Conservation (phyloP, 192 early-diverging fungal species). For the Haplosporangium gracile region DNA sequence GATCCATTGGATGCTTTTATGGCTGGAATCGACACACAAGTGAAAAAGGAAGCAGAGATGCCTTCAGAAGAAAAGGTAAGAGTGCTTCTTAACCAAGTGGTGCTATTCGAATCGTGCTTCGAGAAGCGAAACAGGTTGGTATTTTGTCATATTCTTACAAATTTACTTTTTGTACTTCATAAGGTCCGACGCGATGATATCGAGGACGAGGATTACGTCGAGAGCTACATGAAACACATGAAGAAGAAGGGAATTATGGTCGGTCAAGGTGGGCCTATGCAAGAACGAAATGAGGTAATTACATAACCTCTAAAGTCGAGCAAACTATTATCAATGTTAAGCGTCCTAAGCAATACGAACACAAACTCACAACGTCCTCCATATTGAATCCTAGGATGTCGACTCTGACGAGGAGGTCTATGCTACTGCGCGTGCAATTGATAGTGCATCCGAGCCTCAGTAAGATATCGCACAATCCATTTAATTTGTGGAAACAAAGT, state of each 20-base stretch:
- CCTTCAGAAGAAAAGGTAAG: constrained; percentile 63
- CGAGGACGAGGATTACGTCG: constrained; percentile 84
- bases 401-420: constrained; percentile 91
- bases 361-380: neutral
- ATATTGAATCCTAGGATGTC: constrained; percentile 55
- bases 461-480: neutral
- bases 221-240: constrained; percentile 83
- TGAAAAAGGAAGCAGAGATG: constrained; percentile 59
- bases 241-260: constrained; percentile 79
- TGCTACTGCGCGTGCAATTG: constrained; percentile 79
- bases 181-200: constrained; percentile 72
- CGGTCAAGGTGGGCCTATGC: constrained; percentile 66
- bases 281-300: constrained; percentile 62
- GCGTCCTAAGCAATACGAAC: neutral
- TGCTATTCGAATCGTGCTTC: neutral
- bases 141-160: neutral
- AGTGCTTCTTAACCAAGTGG: neutral
- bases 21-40: constrained; percentile 74
- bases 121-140: neutral
- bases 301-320: neutral
- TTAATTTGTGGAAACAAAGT: neutral
- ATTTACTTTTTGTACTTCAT: neutral
- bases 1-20: constrained; percentile 91
- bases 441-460: constrained; percentile 59
- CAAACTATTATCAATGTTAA: neutral